Evolutionary conservation across 2,329 filamentous ascomycete genomes (phyloP), one percentile per base, ranked within the genome.

Genomic region (Mollisiaceae sp.): DNA sequence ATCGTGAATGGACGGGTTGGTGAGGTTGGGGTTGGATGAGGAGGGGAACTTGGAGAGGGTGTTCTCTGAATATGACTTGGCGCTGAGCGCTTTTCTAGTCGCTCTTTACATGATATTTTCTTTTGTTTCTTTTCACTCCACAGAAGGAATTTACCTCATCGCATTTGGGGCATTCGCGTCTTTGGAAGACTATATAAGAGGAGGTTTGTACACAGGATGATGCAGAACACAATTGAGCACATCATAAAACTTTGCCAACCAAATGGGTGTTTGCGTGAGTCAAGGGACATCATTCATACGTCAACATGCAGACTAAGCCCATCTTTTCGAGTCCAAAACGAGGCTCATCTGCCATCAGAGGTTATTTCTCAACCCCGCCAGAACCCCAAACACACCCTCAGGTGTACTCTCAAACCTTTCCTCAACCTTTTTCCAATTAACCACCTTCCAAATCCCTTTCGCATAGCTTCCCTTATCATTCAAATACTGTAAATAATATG

Each of bases 401-500:
- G 78, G 77, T 4, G 71, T 78, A 2, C 85, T 84, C 1, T 78
- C 71, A 76, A 86, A 92, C 36, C 90, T 83, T 65, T 82, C 78
- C 79, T 91, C 89, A 1, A 87, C 85, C 5, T 84, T 88, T 78
- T 89, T 86, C 91, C 91, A 93, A 79, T 92, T 93, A 74, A 93
- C 87, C 38, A 93, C 86, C 39, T 87, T 87, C 91, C 90, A 93
- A 71, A 93, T 91, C 68, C 90, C 90, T 67, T 91, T 85, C 8
- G 92, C 84, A 72, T 94, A 94, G 0, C 87, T 86, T 0, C 88
- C 89, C 78, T 93, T 92, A 66, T 88, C 87, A 73, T 93, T 93
- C 65, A 90, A 81, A 72, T 93, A 94, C 86, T 91, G 92, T 20
- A 96, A 80, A 75, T 97, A 97, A 76, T 96, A 97, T 0, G 93